phyloP scores from a whole-genome alignment of 805 yeast species.

The Schwanniomyces pseudopolymorphus region DNA sequence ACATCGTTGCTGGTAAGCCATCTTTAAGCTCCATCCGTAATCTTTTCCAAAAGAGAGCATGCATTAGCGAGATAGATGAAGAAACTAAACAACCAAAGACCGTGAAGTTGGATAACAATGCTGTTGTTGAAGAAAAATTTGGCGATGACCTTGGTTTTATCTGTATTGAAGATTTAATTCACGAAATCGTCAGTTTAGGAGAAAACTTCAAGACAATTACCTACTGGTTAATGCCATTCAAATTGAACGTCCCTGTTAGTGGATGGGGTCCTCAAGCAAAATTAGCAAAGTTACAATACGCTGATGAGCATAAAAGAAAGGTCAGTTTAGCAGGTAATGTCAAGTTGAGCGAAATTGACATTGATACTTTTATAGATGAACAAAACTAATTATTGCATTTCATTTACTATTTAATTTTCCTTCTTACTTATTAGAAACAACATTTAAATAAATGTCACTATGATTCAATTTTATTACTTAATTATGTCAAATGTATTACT shows the following conservation, averaged over 20 bases:
- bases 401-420: neutral
- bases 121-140: conserved; percentile 68
- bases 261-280: conserved; percentile 77
- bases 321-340: conserved; percentile 63
- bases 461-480: neutral
- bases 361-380: conserved; percentile 64
- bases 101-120: conserved; percentile 68
- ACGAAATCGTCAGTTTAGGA: conserved; percentile 64
- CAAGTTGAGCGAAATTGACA: conserved; percentile 68
- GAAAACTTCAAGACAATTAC: conserved; percentile 61
- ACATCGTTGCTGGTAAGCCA: conserved; percentile 71
- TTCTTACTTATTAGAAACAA: neutral
- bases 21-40: conserved; percentile 71
- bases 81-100: conserved; percentile 23
- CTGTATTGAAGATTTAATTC: conserved; percentile 79
- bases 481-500: too few relatives aligned
- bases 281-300: conserved; percentile 60
- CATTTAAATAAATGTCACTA: neutral
- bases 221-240: conserved; percentile 68
- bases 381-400: conserved; percentile 47
- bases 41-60: conserved; percentile 75
- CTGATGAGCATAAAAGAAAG: conserved; percentile 48
- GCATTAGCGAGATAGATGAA: conserved; percentile 42
- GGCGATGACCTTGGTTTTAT: conserved; percentile 60
- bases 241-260: conserved; percentile 63